Base-by-base conservation (phyloP, 139 green algal species). In the Chlamydomonas schloesseri region DNA sequence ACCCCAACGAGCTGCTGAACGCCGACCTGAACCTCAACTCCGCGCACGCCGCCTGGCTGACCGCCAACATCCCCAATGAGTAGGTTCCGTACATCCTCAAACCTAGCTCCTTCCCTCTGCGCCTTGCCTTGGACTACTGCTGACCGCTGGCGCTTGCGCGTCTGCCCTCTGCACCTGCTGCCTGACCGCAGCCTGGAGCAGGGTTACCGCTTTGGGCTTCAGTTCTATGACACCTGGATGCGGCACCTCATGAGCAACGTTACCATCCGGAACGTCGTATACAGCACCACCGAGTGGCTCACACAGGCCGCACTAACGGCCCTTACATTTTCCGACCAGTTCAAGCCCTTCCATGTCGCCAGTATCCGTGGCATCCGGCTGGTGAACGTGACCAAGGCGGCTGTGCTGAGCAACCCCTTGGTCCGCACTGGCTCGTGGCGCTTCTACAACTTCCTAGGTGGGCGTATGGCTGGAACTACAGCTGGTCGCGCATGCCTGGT, bases 401-500 rank as follows among this genome's bases (percentile, higher is more conserved):
- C 64, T 0, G 14, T 18, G n/a, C 18, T 71, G 64, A 11, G 20
- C n/a, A 42, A 71, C 64, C 29, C 64, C 10, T 10, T 71, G n/a
- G 13, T 21, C 29, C 34, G 26, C 26, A 37, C 64, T 11, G 64
- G 64, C 5, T 18, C 64, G 1, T 71, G 64, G 64, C 29, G 64
- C 6, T 71, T 37, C n/a, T 71, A 71, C 64, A 71, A 71, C 64
- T 71, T 71, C 64, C n/a, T 71, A 11, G 64, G 64, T 71, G n/a
- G 29, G 62, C 15, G 62, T n/a, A n/a, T n/a, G n/a, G n/a, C n/a
- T n/a, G n/a, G n/a, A n/a, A n/a, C n/a, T n/a, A n/a, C n/a, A n/a
- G n/a, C n/a, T n/a, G n/a, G n/a, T n/a, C n/a, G n/a, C n/a, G n/a
- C n/a, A n/a, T n/a, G n/a, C n/a, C n/a, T n/a, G n/a, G n/a, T n/a